phyloP scores from a whole-genome alignment of 495 filamentous ascomycete species.

The Xylaria longipes region DNA sequence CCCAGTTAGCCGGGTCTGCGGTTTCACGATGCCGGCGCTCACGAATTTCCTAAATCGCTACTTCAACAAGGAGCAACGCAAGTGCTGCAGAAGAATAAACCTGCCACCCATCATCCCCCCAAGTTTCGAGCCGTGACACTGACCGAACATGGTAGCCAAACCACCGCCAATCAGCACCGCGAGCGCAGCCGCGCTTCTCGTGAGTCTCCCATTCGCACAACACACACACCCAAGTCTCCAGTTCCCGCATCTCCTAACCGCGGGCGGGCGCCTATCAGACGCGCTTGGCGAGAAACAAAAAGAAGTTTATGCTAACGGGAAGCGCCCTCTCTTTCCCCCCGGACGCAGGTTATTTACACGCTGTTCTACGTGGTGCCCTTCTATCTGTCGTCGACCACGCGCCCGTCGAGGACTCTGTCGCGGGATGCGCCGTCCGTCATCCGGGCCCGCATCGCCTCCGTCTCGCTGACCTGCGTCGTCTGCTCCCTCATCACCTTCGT shows the following conservation, averaged over 20 bases:
- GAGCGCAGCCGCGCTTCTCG: conserved; percentile 41
- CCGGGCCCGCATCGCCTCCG: conserved; percentile 80
- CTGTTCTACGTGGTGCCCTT: conserved; percentile 88
- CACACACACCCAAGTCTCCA: no score
- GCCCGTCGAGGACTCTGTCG: conserved; percentile 80
- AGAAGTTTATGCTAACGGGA: neutral
- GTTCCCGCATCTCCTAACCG: conserved; percentile 18
- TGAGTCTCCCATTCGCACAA: conserved; percentile 32
- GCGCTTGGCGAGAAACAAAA: conserved; percentile 25
- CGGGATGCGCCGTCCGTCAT: conserved; percentile 92
- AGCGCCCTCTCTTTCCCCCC: neutral
- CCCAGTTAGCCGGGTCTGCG: neutral
- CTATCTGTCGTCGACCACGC: conserved; percentile 79
- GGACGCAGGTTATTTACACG: conserved; percentile 71
- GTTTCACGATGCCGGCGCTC: conserved; percentile 36
- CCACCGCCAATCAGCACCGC: conserved; percentile 43
- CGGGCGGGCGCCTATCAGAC: conserved; percentile 10
- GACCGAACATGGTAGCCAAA: conserved; percentile 40
- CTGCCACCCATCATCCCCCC: neutral
- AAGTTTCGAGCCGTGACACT: conserved; percentile 20
- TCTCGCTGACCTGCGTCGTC: conserved; percentile 70
- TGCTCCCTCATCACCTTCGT: conserved; percentile 66
- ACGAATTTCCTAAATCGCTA: conserved; percentile 35
- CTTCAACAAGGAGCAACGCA: conserved; percentile 39
- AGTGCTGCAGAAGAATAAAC: conserved; percentile 23